phyloP scores from a whole-genome alignment of 108 stramenopile genomes.

The Cylindrotheca closterium region DNA sequence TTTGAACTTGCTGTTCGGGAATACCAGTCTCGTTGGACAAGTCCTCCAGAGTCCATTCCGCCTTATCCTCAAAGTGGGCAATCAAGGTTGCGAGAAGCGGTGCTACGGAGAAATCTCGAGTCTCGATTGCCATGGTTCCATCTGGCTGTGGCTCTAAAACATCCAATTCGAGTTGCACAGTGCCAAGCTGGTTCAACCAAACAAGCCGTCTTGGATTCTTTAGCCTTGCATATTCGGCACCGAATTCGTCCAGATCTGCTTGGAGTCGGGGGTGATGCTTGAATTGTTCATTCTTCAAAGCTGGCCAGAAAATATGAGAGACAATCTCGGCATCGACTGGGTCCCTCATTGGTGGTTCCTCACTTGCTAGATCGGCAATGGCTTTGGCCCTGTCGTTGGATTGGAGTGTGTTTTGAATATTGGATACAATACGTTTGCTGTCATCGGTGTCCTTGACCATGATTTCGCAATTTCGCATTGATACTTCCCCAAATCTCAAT shows the following conservation, averaged over 20 bases:
- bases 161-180: conserved; percentile 90
- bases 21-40: conserved; percentile 73
- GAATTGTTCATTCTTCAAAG: conserved; percentile 77
- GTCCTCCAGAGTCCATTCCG: conserved; percentile 66
- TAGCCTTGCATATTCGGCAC: conserved; percentile 69
- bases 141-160: conserved; percentile 63
- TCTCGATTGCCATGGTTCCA: conserved; percentile 44
- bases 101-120: conserved; percentile 77
- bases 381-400: conserved; percentile 23
- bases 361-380: conserved; percentile 1
- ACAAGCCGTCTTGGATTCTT: conserved; percentile 93
- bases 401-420: conserved; percentile 66
- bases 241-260: conserved; percentile 65
- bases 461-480: conserved; percentile 93
- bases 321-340: conserved; percentile 85
- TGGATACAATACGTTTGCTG: conserved; percentile 87
- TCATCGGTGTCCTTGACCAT: conserved; percentile 98
- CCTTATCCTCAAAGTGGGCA: conserved; percentile 86
- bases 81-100: conserved; percentile 92
- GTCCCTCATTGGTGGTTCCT: conserved; percentile 20
- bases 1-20: conserved; percentile 63
- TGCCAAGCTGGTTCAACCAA: conserved; percentile 86
- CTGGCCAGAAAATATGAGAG: conserved; percentile 97
- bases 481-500: conserved; percentile 91
- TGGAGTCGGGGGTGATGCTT: conserved; percentile 83